Evolutionary conservation across 2,329 filamentous ascomycete genomes (phyloP), one percentile per base, ranked within the genome.

Genomic region (Trichophyton mentagrophytes): DNA sequence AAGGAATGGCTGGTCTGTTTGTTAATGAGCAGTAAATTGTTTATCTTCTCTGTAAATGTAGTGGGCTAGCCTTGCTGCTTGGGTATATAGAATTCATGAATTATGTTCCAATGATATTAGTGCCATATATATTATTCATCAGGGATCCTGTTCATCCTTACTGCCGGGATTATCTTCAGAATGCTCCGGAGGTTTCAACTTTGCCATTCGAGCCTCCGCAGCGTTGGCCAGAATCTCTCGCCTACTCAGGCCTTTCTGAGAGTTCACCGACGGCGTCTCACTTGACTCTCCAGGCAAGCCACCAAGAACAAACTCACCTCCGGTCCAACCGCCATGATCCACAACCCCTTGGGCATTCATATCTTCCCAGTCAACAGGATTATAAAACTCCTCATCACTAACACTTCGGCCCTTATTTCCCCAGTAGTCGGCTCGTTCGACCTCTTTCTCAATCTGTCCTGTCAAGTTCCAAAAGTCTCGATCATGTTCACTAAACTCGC

Each of bases 391-490:
- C 63, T 81, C 73, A 11, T 74, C 75, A 1, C 77, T 84, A 1
- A 92, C 73, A 3, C 79, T 83, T 59, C 80, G 76, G 0, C 91
- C 91, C 0, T 85, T 84, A 25, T 80, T 80, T 68, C 80, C 86
- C 85, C 88, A 95, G 76, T 96, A 95, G 76, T 96, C 90, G 15
- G 82, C 87, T 57, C 77, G 78, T 61, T 87, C 86, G 2, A 96
- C 92, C 77, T 96, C 92, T 58, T 81, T 80, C 78, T 97, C 91
- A 68, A 96, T 95, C 77, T 87, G 81, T 66, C 85, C 85, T 66
- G 89, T 96, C 67, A 99, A 73, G 59, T 90, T 83, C 92, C 93
- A 97, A 69, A 99, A 99, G 55, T 88, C 77, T 17, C 84, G 79
- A 73, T 97, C 90, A 72, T 99, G 93, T 0, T 87, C 84, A 0